phyloP scores from a whole-genome alignment of 1,284 basidiomycete genomes.

The Erythrobasidium hasegawianum region DNA sequence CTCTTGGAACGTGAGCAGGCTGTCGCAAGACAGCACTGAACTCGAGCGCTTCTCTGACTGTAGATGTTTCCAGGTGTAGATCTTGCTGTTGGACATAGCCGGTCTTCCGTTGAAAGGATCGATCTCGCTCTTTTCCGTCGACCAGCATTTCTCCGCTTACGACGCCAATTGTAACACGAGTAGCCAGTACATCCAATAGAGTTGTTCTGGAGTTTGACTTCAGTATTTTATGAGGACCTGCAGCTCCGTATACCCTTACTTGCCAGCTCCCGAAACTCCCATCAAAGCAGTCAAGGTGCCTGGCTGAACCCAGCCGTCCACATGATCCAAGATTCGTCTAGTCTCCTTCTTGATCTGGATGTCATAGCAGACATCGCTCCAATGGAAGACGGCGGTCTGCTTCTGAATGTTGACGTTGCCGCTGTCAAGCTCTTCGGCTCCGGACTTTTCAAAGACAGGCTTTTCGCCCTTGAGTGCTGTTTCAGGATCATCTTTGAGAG shows the following conservation, averaged over 20 bases:
- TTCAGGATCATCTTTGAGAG: constrained; percentile 41
- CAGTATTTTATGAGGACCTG: too few relatives aligned
- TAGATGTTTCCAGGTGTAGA: constrained; percentile 55
- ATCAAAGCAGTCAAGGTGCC: constrained; percentile 64
- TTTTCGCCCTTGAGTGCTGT: constrained; percentile 37
- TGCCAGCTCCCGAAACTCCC: constrained; percentile 69
- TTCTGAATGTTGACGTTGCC: constrained; percentile 48
- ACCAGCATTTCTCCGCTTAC: constrained; percentile 73
- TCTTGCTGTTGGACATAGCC: constrained; percentile 77
- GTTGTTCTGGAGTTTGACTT: constrained; percentile 63
- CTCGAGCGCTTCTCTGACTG: constrained; percentile 75
- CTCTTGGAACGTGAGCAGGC: constrained; percentile 60
- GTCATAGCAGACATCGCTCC: constrained; percentile 51
- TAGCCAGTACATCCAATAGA: constrained; percentile 66
- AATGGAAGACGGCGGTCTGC: constrained; percentile 52
- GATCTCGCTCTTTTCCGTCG: constrained; percentile 66
- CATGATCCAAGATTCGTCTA: constrained; percentile 48
- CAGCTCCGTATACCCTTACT: constrained; percentile 64
- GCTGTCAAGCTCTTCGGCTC: constrained; percentile 26
- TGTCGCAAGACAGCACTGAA: constrained; percentile 81
- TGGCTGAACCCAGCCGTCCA: constrained; percentile 77
- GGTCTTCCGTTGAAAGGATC: constrained; percentile 70
- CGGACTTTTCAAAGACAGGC: constrained; percentile 13
- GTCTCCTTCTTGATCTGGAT: constrained; percentile 60
- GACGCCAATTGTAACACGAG: constrained; percentile 73